Conservation (phyloP, 768 basidiomycete genomes). For the Russula sp. region DNA sequence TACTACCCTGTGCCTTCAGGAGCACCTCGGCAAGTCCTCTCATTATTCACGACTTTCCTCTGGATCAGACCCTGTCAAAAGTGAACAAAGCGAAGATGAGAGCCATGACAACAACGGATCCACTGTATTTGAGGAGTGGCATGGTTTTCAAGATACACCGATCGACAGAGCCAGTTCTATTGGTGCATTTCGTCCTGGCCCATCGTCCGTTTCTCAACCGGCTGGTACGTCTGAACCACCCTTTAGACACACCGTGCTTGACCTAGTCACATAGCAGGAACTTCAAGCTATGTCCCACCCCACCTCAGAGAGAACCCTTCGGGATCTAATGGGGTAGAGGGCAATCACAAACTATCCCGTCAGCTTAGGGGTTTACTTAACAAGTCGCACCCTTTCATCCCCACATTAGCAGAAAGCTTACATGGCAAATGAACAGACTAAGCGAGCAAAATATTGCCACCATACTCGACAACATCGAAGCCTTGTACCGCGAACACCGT, state of each 20-base stretch:
- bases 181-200: conserved; percentile 3
- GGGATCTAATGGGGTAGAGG: conserved; percentile 34
- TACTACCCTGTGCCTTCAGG: background rate
- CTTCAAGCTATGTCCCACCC: conserved; percentile 70
- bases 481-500: conserved; percentile 64
- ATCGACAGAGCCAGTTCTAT: conserved; percentile 24
- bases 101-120: conserved; percentile 16
- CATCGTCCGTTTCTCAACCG: background rate
- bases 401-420: background rate
- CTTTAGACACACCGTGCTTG: background rate
- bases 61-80: conserved; percentile 25
- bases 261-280: conserved; percentile 23
- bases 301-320: conserved; percentile 51
- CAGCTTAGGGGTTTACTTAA: conserved; percentile 87
- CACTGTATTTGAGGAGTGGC: conserved; percentile 34
- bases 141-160: conserved; percentile 30
- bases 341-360: conserved; percentile 50
- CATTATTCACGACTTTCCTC: conserved; percentile 18
- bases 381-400: conserved; percentile 41
- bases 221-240: conserved; percentile 1
- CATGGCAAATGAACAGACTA: conserved; percentile 44
- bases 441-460: conserved; percentile 82
- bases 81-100: conserved; percentile 25
- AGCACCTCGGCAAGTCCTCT: background rate
- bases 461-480: conserved; percentile 68